phyloP scores from a whole-genome alignment of 202 grass and related monocot species.

The Elaeis oleifera region DNA sequence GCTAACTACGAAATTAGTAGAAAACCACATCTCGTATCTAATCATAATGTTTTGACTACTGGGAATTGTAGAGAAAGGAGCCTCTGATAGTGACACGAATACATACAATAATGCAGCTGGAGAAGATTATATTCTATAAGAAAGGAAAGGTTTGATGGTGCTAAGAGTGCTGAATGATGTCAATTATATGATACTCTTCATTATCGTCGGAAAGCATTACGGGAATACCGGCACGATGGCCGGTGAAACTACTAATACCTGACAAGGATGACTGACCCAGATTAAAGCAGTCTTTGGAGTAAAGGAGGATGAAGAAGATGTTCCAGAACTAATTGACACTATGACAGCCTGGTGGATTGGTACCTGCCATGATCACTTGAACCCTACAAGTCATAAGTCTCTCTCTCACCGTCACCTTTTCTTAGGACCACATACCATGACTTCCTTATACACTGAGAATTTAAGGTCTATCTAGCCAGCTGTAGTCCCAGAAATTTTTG shows the following conservation, averaged over 20 bases:
- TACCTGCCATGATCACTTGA: neutral
- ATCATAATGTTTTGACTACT: no score
- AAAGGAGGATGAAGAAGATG: neutral
- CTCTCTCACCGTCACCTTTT: neutral
- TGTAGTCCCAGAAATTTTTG: no score
- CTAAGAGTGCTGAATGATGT: neutral
- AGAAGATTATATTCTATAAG: neutral
- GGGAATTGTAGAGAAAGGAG: no score
- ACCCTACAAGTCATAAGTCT: neutral
- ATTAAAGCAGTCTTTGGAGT: neutral
- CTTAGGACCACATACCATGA: neutral
- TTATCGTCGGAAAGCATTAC: neutral
- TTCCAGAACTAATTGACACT: neutral
- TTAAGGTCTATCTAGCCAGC: no score
- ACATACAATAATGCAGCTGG: no score
- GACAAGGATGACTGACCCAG: neutral
- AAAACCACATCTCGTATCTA: no score
- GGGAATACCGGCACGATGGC: neutral
- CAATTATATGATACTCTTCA: neutral
- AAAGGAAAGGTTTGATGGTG: neutral
- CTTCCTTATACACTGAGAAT: no score
- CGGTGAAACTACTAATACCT: neutral
- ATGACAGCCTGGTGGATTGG: constrained; percentile 1
- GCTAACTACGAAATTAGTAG: no score
- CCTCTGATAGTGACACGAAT: no score